These are phyloP conservation scores for Yamagishiella unicocca DNA, from an alignment of 139 green algal genomes.

Conservation along the genomic window DNA sequence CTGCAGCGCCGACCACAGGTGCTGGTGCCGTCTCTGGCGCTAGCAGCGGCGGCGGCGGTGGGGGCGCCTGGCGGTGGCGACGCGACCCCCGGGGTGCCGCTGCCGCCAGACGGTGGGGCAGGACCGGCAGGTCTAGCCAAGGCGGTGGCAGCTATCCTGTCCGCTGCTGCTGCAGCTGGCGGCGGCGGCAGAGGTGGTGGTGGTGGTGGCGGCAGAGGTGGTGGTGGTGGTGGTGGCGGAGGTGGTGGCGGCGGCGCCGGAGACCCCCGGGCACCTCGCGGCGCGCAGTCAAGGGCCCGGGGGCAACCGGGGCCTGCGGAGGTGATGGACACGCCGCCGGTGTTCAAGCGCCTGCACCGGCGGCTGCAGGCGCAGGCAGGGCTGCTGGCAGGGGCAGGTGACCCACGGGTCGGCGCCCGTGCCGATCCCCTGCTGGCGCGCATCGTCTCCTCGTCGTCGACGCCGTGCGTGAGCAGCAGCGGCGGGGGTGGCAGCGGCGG, in stretches of 20 bases:
- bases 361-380: background rate
- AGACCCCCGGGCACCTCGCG: background rate
- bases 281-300: background rate
- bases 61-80: background rate
- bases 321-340: background rate
- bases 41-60: background rate
- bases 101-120: background rate
- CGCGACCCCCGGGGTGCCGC: background rate
- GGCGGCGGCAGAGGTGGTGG: background rate
- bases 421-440: background rate
- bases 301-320: background rate
- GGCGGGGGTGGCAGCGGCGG: background rate
- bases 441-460: background rate
- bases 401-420: background rate
- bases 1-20: background rate
- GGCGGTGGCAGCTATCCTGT: background rate
- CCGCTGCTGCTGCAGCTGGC: background rate
- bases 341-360: conserved; percentile 17
- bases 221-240: background rate
- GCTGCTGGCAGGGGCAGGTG: background rate
- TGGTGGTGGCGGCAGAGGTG: background rate
- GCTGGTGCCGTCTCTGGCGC: background rate
- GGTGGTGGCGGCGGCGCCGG: background rate
- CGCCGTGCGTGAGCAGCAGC: background rate
- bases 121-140: background rate